Conservation (phyloP, 345 rosid genomes). For the Populus alba region DNA sequence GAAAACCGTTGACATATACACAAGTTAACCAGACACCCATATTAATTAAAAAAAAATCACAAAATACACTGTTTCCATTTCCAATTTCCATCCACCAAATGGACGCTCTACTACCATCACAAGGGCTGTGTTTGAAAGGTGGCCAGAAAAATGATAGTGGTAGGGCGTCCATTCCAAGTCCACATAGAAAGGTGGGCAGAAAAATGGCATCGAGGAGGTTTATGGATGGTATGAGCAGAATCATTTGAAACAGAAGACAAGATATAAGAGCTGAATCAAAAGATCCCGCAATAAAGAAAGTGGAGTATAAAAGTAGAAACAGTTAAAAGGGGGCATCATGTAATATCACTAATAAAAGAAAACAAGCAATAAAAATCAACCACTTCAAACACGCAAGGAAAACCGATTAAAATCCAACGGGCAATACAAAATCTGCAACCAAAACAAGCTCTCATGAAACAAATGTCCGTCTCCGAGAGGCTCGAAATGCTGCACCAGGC, state of each 20-base stretch:
- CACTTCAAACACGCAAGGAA: neutral
- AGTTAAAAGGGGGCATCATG: neutral
- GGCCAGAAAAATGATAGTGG: neutral
- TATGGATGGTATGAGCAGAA: neutral
- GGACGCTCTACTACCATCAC: no score
- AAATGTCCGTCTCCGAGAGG: neutral
- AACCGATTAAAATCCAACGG: neutral
- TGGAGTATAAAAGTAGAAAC: neutral
- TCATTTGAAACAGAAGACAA: neutral
- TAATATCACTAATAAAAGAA: neutral
- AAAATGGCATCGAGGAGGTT: neutral
- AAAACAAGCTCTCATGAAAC: slow-evolving; percentile 6
- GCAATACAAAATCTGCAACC: slow-evolving; percentile 19
- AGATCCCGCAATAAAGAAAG: neutral
- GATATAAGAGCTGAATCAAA: neutral
- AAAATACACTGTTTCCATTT: no score
- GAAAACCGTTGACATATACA: no score
- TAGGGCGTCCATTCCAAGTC: no score
- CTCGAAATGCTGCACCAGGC: slow-evolving; percentile 4
- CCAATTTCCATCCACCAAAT: no score
- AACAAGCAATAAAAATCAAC: neutral
- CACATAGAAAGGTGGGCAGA: neutral
- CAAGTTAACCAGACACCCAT: no score
- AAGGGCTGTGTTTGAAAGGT: neutral
- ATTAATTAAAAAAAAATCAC: no score